phyloP scores from a whole-genome alignment of 805 yeast species.

The Jamesozyma piceae region DNA sequence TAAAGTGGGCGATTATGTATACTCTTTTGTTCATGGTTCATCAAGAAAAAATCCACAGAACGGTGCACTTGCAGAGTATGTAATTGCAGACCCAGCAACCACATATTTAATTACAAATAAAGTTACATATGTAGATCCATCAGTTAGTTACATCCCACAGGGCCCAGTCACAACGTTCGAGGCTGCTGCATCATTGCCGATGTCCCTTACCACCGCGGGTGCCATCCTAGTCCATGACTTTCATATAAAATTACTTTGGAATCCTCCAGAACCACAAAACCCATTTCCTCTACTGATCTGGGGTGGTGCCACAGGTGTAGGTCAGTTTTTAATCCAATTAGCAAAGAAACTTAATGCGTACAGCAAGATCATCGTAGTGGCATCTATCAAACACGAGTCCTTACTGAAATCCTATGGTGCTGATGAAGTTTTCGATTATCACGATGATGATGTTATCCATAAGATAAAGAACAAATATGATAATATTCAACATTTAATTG shows the following conservation, averaged over 20 bases:
- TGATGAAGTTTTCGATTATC: conserved; percentile 41
- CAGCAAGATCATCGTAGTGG: conserved; percentile 38
- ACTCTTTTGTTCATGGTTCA: conserved; percentile 47
- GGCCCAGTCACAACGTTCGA: conserved; percentile 41
- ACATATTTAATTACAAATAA: conserved; percentile 15
- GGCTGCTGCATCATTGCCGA: conserved; percentile 53
- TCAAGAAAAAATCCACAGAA: conserved; percentile 31
- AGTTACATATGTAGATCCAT: conserved; percentile 4
- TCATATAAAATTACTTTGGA: conserved; percentile 17
- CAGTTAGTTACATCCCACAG: conserved; percentile 10
- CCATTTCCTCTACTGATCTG: conserved; percentile 41
- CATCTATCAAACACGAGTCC: conserved; percentile 38
- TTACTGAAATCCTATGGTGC: conserved; percentile 40
- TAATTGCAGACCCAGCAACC: conserved; percentile 30
- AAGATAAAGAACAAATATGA: conserved; percentile 31
- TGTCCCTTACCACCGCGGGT: conserved; percentile 44
- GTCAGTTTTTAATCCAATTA: conserved; percentile 47
- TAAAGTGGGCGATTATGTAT: conserved; percentile 47
- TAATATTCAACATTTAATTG: conserved; percentile 26
- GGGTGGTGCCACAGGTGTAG: conserved; percentile 67
- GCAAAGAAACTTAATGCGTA: conserved; percentile 39
- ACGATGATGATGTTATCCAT: conserved; percentile 35
- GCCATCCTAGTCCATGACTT: conserved; percentile 29
- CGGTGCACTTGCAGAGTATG: conserved; percentile 56
- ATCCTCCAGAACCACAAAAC: conserved; percentile 22